A percentile compares a stretch with the other conserved stretches of the same genome.
Evolutionary conservation across 176 grass and related monocot species (phyloP).

Genomic region (Elymus sibiricus): DNA sequence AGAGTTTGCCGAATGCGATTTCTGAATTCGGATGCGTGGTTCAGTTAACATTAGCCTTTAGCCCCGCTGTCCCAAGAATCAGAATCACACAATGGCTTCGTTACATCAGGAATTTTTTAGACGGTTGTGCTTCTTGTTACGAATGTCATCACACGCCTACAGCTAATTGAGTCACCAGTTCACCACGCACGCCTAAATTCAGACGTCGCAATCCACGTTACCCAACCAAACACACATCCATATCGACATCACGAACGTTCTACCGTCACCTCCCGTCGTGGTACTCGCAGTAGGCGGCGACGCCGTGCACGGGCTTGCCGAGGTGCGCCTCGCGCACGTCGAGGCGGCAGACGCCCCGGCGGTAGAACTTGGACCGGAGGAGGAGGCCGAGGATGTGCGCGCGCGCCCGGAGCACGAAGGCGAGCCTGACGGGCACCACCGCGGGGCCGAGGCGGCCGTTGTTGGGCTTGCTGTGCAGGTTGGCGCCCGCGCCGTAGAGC

Average conservation of each 20-base stretch:
- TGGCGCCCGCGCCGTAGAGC: constrained; percentile 78
- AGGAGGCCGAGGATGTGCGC: constrained; percentile 88
- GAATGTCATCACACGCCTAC: neutral
- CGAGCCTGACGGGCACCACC: constrained; percentile 63
- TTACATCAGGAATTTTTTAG: too few relatives aligned
- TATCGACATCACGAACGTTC: neutral
- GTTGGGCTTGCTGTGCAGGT: constrained; percentile 74
- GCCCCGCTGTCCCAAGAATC: neutral
- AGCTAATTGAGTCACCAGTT: neutral
- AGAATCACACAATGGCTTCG: neutral
- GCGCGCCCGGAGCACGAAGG: constrained; percentile 65
- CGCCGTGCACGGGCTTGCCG: constrained; percentile 38
- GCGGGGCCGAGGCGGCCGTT: constrained; percentile 59
- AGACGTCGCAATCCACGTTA: neutral
- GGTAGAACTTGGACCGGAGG: constrained; percentile 95
- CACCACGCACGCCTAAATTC: neutral
- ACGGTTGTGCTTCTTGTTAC: neutral
- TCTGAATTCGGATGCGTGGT: neutral
- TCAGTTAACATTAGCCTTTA: neutral
- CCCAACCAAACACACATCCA: neutral
- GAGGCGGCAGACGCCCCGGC: constrained; percentile 53
- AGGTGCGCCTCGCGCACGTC: constrained; percentile 52
- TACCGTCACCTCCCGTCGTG: constrained; percentile 49
- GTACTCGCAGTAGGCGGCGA: constrained; percentile 53
- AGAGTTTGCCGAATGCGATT: neutral